These are phyloP conservation scores for Prosopis cineraria DNA, from an alignment of 306 rosid genomes.

Conservation along the genomic window DNA sequence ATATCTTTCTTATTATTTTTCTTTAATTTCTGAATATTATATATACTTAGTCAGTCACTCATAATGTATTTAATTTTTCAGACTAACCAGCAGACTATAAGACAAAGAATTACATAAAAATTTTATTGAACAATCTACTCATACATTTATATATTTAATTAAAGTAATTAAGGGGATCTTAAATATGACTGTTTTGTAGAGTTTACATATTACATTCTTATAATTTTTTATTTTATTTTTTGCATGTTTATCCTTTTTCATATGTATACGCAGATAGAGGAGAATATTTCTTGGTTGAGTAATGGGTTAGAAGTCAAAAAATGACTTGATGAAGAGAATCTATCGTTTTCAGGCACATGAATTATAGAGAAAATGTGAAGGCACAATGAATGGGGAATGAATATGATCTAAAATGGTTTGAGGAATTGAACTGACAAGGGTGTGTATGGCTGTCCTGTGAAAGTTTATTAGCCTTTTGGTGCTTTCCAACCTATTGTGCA, in stretches of 20 bases:
- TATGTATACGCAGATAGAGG: too few relatives aligned
- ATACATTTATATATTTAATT: too few relatives aligned
- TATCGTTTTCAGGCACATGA: conserved; percentile 40
- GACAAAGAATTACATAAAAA: too few relatives aligned
- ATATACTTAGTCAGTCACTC: too few relatives aligned
- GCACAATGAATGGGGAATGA: background rate
- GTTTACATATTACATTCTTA: background rate
- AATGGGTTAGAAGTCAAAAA: conserved; percentile 24
- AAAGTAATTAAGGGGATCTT: too few relatives aligned
- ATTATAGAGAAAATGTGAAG: conserved; percentile 16
- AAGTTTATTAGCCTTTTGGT: conserved; percentile 33
- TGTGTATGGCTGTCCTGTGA: background rate
- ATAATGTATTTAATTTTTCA: too few relatives aligned
- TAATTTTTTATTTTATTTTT: too few relatives aligned
- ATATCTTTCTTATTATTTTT: too few relatives aligned
- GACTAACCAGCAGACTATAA: too few relatives aligned
- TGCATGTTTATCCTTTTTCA: too few relatives aligned
- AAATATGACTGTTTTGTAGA: background rate
- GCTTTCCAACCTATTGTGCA: conserved; percentile 51
- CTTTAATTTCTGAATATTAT: too few relatives aligned
- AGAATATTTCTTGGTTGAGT: background rate
- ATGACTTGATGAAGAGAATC: conserved; percentile 45
- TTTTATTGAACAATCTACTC: too few relatives aligned
- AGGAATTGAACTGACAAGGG: background rate
- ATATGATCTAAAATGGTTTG: background rate